phyloP scores from a whole-genome alignment of 176 grass and related monocot genomes.

The Guadua angustifolia region DNA sequence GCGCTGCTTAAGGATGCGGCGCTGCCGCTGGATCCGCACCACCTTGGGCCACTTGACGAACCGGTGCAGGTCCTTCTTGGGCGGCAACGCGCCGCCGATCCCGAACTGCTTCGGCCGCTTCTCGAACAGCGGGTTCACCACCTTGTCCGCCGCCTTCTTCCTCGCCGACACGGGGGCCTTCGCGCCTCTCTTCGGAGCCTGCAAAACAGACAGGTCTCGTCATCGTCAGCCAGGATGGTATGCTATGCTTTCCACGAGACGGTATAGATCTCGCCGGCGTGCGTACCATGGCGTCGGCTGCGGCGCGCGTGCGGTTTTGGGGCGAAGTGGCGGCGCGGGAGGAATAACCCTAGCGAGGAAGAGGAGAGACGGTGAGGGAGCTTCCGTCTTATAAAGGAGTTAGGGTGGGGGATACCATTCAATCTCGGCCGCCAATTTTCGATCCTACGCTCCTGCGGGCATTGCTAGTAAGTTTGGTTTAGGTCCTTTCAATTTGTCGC shows the following conservation, averaged over 20 bases:
- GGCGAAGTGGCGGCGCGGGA: not conserved
- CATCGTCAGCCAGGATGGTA: not conserved
- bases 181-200: conserved; percentile 48
- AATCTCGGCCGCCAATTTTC: not conserved
- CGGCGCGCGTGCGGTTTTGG: no score
- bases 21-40: conserved; percentile 84
- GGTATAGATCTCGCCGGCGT: not conserved
- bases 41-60: conserved; percentile 99
- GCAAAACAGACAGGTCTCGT: not conserved
- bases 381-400: not conserved
- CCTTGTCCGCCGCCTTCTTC: conserved; percentile 60
- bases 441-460: not conserved
- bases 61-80: conserved; percentile 80
- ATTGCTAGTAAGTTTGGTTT: not conserved
- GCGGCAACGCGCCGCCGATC: conserved; percentile 75
- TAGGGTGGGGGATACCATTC: not conserved
- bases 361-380: not conserved
- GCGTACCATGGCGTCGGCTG: conserved; percentile 24
- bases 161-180: conserved; percentile 30
- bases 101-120: conserved; percentile 94
- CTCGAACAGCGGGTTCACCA: conserved; percentile 83
- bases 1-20: conserved; percentile 93
- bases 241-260: not conserved
- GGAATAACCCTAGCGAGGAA: conserved; percentile 23
- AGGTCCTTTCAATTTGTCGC: not conserved